These are phyloP conservation scores for Paxillus ammoniavirescens DNA, from an alignment of 768 basidiomycete species.

Conservation along the genomic window DNA sequence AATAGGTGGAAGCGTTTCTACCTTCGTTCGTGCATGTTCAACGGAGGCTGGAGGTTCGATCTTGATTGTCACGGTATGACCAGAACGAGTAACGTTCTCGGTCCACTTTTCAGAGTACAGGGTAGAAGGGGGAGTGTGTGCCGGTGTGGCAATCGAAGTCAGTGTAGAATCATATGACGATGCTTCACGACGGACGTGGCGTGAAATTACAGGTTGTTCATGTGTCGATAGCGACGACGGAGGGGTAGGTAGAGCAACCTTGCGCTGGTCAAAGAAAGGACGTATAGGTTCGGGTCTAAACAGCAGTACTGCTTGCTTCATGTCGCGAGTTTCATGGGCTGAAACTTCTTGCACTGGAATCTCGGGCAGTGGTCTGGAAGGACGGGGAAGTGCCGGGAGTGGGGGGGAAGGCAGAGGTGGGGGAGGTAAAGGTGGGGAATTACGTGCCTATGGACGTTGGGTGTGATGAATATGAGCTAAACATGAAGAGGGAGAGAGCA, in stretches of 20 bases:
- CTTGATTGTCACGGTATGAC: slow-evolving; percentile 21
- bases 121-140: slow-evolving; percentile 29
- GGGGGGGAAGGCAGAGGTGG: slow-evolving; percentile 27
- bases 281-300: slow-evolving; percentile 19
- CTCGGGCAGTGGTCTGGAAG: slow-evolving; percentile 28
- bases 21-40: slow-evolving; percentile 20
- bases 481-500: slow-evolving; percentile 6
- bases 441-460: slow-evolving; percentile 19
- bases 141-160: slow-evolving; percentile 27
- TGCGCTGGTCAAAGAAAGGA: slow-evolving; percentile 24
- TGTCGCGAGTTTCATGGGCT: slow-evolving; percentile 15
- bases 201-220: slow-evolving; percentile 15
- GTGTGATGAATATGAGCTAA: slow-evolving; percentile 1
- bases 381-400: slow-evolving; percentile 27
- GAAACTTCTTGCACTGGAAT: slow-evolving; percentile 23
- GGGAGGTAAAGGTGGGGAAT: slow-evolving; percentile 23
- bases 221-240: slow-evolving; percentile 26
- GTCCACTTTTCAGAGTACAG: slow-evolving; percentile 31
- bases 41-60: slow-evolving; percentile 24
- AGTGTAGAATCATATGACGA: slow-evolving; percentile 24
- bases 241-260: slow-evolving; percentile 29
- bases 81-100: slow-evolving; percentile 23
- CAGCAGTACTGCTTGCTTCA: slow-evolving; percentile 9
- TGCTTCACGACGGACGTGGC: slow-evolving; percentile 13
- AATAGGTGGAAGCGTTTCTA: slow-evolving; percentile 17